Evolutionary conservation across 495 filamentous ascomycete genomes (phyloP), one percentile per base, ranked within the genome.

Genomic region (Cryomyces minteri): DNA sequence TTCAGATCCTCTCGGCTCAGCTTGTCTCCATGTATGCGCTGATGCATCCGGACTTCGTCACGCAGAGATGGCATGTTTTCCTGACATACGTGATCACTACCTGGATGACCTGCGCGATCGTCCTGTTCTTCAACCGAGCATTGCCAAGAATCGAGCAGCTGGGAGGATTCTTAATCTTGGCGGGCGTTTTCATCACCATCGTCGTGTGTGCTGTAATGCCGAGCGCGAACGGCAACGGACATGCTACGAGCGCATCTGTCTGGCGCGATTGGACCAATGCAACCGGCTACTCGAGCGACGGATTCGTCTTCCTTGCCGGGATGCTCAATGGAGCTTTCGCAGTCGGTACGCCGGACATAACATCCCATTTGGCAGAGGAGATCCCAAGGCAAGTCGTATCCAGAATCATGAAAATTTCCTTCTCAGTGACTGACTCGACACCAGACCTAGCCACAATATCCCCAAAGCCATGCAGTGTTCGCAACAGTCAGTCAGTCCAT

Each of bases 301-400:
- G 82, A 6, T 76, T 90, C 28, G 82, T 80, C 29, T 93, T 93
- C 51, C 61, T 86, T 6, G 61, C 76, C 4, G 84, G 85, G 1
- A 82, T 93, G 55, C 68, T 93, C 28, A 90, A 90, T 52, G 85
- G 83, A n/a, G 82, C 85, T 6, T 93, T 80, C 56, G 75, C 80
- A 12, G 76, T 93, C 28, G 85, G 85, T 11, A 85, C 84, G 0
- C 82, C 83, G 2, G 51, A 54, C 50, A 56, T 71, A 34, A 71
- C 82, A 7, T 74, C 76, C 11, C 84, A 92, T 61, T 68, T 93
- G 48, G 78, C 84, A 4, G 84, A 93, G 60, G 84, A 93, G 59
- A 68, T 92, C 7, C 80, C 79, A 31, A 68, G 62, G 38, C 61
- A 56, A 47, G 34, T 38, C 9, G 34, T 63, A 75, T 48, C 80